These are phyloP conservation scores for Aureobasidium sp. DNA, from an alignment of 2,329 filamentous ascomycete genomes.

Conservation along the genomic window DNA sequence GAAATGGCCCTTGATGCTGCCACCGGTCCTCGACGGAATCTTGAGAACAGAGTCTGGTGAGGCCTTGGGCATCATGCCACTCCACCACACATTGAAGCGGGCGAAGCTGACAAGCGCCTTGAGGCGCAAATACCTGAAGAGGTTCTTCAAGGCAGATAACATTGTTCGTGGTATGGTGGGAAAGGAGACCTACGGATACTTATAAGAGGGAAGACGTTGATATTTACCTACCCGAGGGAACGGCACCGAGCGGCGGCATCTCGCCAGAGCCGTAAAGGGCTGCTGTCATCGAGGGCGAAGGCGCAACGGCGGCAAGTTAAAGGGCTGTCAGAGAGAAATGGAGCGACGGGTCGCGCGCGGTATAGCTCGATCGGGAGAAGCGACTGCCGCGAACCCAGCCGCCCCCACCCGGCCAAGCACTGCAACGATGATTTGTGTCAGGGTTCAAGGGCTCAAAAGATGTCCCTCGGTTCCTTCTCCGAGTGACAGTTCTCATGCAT, in stretches of 20 bases:
- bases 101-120: constrained; percentile 19
- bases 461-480: neutral
- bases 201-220: neutral
- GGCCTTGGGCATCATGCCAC: neutral
- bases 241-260: neutral
- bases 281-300: neutral
- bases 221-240: neutral
- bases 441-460: neutral
- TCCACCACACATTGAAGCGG: constrained; percentile 14
- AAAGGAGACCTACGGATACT: neutral
- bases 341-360: neutral
- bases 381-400: neutral
- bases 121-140: constrained; percentile 18
- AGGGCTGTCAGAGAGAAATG: neutral
- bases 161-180: neutral
- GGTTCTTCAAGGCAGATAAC: neutral
- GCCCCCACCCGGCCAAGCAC: neutral
- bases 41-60: constrained; percentile 10
- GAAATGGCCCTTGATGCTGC: constrained; percentile 23
- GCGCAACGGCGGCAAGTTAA: neutral
- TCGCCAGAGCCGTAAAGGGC: neutral
- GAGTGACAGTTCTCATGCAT: neutral
- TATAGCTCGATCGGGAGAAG: constrained; percentile 7
- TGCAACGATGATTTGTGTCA: neutral
- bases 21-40: constrained; percentile 21